Base-by-base conservation (phyloP, 2,329 filamentous ascomycete species). In the Aspergillus awamori region DNA sequence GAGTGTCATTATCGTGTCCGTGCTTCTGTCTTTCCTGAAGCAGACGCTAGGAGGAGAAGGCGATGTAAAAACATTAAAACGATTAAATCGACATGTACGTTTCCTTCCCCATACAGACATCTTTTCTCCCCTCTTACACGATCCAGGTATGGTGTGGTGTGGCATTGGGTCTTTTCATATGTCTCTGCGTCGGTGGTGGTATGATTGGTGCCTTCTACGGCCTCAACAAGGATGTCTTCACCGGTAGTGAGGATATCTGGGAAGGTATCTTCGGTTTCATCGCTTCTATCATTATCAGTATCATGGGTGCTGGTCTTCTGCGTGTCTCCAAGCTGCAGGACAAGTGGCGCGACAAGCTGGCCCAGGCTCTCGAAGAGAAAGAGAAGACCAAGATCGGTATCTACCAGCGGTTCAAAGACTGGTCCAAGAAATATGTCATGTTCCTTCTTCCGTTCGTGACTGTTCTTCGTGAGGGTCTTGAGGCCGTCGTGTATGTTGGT, bases 381-480 rank as follows among this genome's bases (percentile, higher is more conserved):
- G 83, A 28, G 11, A 53, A 24, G 76, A 76, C 38, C 70, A 74
- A 43, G 10, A 73, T 71, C 4, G 76, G 74, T 13, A 68, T 74
- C 2, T 74, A 74, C 15, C 77, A 72, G 3, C 77, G 76, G 8
- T 77, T 92, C 65, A 89, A 89, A 75, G 76, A 80, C 53, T 90
- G 86, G 79, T 77, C 82, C n/a, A 88, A 93, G 74, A 92, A 90
- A 74, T 94, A 96, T 72, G 87, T 89, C 71, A 91, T 96, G 89
- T 95, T 96, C 74, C 75, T 91, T 45, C 80, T 96, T 55, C 92
- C 93, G 1, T 95, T 96, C 76, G 83, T 96, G 72, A 96, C 92
- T 1, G 60, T 61, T 7, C 58, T 68, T 6, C 63, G 66, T 5
- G 65, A 67, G 41, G 65, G 66, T 7, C 59, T 68, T 1, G 66